Evolutionary conservation across 495 filamentous ascomycete species (phyloP).

Genomic region (Lindgomyces ingoldianus): DNA sequence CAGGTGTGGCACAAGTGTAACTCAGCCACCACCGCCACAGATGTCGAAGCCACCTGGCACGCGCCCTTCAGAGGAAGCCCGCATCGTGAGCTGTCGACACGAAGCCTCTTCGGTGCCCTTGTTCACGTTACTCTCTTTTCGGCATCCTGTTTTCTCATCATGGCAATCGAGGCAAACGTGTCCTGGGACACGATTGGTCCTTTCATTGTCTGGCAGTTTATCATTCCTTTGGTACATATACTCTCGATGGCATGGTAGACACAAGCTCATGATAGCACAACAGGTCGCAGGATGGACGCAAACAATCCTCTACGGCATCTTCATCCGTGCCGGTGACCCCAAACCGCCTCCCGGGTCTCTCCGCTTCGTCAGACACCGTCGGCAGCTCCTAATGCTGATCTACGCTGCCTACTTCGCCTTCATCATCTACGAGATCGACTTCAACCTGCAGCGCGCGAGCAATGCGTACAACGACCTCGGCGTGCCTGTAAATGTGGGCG

Average conservation of each 20-base stretch:
- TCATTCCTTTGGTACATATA: conserved; percentile 25
- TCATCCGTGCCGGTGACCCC: conserved; percentile 87
- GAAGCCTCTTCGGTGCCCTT: too few relatives aligned
- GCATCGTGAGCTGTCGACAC: too few relatives aligned
- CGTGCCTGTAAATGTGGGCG: conserved; percentile 65
- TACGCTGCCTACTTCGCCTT: conserved; percentile 83
- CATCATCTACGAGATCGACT: conserved; percentile 91
- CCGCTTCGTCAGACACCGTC: conserved; percentile 69
- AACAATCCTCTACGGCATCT: conserved; percentile 79
- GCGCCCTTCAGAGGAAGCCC: too few relatives aligned
- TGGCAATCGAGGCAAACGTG: conserved; percentile 10
- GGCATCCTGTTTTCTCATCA: background rate
- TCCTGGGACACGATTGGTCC: conserved; percentile 24
- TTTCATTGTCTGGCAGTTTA: conserved; percentile 31
- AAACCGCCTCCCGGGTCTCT: conserved; percentile 72
- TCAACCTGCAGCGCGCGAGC: conserved; percentile 66
- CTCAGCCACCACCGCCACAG: too few relatives aligned
- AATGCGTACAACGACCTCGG: conserved; percentile 78
- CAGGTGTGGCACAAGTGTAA: too few relatives aligned
- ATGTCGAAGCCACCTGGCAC: too few relatives aligned
- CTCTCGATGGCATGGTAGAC: background rate
- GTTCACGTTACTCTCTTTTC: too few relatives aligned
- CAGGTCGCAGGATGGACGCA: conserved; percentile 79
- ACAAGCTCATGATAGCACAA: conserved; percentile 46
- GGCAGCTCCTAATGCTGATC: conserved; percentile 78